phyloP scores from a whole-genome alignment of 371 early-diverging fungal genomes.

The Batrachochytrium dendrobatidis region DNA sequence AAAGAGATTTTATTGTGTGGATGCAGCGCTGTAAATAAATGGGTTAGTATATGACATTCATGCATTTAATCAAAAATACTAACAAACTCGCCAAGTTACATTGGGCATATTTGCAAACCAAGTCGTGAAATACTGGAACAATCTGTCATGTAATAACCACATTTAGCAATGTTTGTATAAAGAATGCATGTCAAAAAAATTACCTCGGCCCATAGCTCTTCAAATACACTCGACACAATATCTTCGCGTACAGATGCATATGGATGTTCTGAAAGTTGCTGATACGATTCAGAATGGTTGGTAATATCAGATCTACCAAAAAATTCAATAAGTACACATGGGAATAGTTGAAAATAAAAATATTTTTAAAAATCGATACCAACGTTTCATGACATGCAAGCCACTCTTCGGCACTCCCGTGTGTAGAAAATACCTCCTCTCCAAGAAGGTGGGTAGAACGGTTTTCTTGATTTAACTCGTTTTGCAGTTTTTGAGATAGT shows the following conservation, averaged over 20 bases:
- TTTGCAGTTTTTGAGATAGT: neutral
- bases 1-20: too few relatives aligned
- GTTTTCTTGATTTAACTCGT: neutral
- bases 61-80: neutral
- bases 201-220: conserved; percentile 7
- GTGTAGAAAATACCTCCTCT: neutral
- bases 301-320: neutral
- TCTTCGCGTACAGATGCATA: neutral
- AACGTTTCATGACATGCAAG: neutral
- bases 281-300: neutral
- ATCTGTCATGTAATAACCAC: too few relatives aligned
- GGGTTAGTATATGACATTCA: neutral
- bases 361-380: neutral
- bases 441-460: neutral
- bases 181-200: too few relatives aligned
- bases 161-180: neutral
- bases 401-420: neutral
- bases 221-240: conserved; percentile 1
- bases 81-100: neutral
- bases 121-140: too few relatives aligned
- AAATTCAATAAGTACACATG: neutral
- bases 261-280: neutral
- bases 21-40: too few relatives aligned
- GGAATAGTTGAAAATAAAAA: neutral
- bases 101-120: neutral